These are phyloP conservation scores for Chlorella vulgaris DNA, from an alignment of 139 green algal genomes.

Conservation along the genomic window DNA sequence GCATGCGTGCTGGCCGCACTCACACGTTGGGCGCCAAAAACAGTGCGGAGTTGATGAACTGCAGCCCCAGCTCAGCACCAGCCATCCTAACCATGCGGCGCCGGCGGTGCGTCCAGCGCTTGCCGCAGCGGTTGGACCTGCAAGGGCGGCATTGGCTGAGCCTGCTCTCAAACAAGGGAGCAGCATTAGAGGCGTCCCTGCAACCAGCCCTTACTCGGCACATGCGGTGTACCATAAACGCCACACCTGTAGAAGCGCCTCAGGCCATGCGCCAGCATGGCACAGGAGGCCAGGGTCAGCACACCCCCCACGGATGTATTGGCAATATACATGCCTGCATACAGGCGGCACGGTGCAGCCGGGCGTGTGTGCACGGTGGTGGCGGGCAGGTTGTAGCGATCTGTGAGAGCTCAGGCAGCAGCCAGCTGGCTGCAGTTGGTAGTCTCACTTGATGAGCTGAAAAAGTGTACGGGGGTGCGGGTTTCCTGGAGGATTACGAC, in stretches of 20 bases:
- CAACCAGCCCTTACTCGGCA: background rate
- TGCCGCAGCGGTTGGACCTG: constrained; percentile 19
- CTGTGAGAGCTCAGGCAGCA: too few species aligned
- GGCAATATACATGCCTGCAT: background rate
- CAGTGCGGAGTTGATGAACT: constrained; percentile 3
- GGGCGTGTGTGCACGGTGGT: background rate
- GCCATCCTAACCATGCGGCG: background rate
- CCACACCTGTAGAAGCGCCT: background rate
- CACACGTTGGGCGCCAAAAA: constrained; percentile 37
- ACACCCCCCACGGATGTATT: background rate
- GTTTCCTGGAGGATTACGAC: background rate
- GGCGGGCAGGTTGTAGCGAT: too few species aligned
- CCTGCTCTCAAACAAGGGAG: too few species aligned
- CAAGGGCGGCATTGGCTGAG: background rate
- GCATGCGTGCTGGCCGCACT: background rate
- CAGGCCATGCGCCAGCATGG: background rate
- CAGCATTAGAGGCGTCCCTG: background rate
- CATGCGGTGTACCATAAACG: background rate
- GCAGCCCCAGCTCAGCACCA: constrained; percentile 9
- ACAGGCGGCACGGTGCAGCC: background rate
- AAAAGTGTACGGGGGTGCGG: too few species aligned
- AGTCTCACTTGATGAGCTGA: too few species aligned
- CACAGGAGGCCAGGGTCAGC: background rate
- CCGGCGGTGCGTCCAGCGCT: constrained; percentile 26
- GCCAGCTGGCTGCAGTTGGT: too few species aligned